Base-by-base conservation (phyloP, 176 grass and related monocot species). In the Cenchrus americanus region DNA sequence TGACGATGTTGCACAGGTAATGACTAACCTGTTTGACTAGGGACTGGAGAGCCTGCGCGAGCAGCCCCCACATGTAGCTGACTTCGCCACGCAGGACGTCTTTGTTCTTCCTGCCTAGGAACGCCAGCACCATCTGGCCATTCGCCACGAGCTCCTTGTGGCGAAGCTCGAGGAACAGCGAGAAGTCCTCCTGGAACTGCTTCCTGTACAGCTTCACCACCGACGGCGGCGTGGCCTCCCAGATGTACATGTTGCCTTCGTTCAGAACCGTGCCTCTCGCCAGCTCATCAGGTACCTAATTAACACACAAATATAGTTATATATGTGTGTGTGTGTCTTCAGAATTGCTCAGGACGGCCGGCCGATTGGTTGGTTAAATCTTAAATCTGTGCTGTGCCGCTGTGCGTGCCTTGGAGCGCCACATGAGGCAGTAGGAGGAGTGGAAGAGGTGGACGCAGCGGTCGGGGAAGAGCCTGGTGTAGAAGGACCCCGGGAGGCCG, bases 351-450 rank as follows among this genome's bases (percentile, higher is more conserved):
- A 37, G 34, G 34, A 2, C 34, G 34, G 34, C 34, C 34, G 34
- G 34, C 4, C 14, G 13, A 13, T 51, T 51, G 50, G 5, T 15
- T 51, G 3, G 15, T 53, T 53, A 18, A 58, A 59, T 51, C 47
- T 76, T n/a, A n/a, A n/a, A 34, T 34, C 32, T 34, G 32, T 34
- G 32, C 32, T 32, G 34, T 54, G 46, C 18, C n/a, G n/a, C n/a
- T 30, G 27, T 30, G 27, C 27, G 7, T 79, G 90, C 93, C 92
- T 87, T 84, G 77, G 94, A 91, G 27, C 89, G 72, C 81, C 86
- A 94, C 86, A 85, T 83, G 55, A 97, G 94, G 14, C 81, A 90
- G 17, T 73, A 90, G 8, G 85, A 85, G 22, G 89, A 97, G 79
- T 97, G 89, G 51, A 97, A 94, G 57, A 97, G 75, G 59, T 92